Base-by-base conservation (phyloP, 148 eudicot genomes). In the Arbutus unedo region DNA sequence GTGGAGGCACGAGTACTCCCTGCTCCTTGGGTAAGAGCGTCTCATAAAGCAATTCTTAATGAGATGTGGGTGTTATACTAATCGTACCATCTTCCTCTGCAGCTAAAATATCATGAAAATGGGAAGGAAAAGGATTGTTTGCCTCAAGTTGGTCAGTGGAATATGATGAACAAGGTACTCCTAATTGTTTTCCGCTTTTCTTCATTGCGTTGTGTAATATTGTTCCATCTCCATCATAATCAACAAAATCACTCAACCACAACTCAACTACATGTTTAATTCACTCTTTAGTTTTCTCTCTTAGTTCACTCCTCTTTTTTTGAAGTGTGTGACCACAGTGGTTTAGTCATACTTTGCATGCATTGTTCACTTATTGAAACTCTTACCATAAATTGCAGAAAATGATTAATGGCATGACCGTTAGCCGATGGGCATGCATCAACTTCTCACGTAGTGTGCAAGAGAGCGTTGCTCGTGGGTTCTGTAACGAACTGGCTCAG, bases 61-160 rank as follows among this genome's bases (percentile, higher is more conserved):
- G 44, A 0, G 25, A 13, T 76, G 25, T 21, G 38, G 6, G 15
- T 62, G 21, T 66, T 77, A 4, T 59, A 62, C 57, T 44, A 25
- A 31, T 9, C 47, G 48, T 60, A n/a, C 50, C 10, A 19, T 56
- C 54, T 68, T 76, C 53, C 68, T 70, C 41, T 80, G 72, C 87
- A 92, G 95, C 87, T 92, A 67, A 92, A 92, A 82, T 92, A 92
- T 85, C 95, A 92, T 68, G 95, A 92, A 74, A 89, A 84, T 67
- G 95, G 95, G 51, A 92, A 89, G 84, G 93, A 91, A 80, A 92
- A 89, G 84, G 92, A 91, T 85, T 90, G 92, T 75, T 86, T 92
- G 80, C 95, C 95, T 23, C 95, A 92, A 83, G 89, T 92, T 76
- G 95, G 95, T 72, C 95, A 92, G 80, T 92, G 95, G 95, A 92